Conservation (phyloP, 177 flowering plant species). For the Vitis hybrid region DNA sequence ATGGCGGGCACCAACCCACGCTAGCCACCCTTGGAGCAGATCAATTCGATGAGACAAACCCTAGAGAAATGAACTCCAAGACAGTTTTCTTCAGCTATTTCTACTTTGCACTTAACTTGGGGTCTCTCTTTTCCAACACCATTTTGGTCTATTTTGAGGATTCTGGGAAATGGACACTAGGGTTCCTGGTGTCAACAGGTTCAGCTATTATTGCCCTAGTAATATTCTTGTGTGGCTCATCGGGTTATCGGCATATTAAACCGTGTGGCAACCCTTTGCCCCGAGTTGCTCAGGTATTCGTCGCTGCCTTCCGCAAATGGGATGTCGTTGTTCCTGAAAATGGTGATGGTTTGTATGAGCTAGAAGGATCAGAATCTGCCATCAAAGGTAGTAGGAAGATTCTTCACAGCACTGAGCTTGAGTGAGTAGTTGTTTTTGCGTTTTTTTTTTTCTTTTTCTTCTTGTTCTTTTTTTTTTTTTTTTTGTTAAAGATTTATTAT, state of each 20-base stretch:
- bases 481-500: no score
- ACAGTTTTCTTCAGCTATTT: slow-evolving; percentile 61
- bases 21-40: slow-evolving; percentile 84
- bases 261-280: slow-evolving; percentile 74
- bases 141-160: slow-evolving; percentile 73
- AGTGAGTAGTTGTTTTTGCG: slow-evolving; percentile 30
- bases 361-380: slow-evolving; percentile 62
- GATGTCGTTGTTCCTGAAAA: slow-evolving; percentile 23
- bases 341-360: slow-evolving; percentile 48
- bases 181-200: slow-evolving; percentile 52
- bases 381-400: slow-evolving; percentile 80
- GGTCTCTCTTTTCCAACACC: slow-evolving; percentile 78
- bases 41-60: slow-evolving; percentile 54
- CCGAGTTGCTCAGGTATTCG: slow-evolving; percentile 70
- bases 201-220: slow-evolving; percentile 53
- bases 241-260: slow-evolving; percentile 44
- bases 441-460: neutral
- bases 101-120: slow-evolving; percentile 68
- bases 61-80: slow-evolving; percentile 29
- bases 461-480: no score
- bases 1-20: slow-evolving; percentile 82
- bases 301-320: slow-evolving; percentile 55
- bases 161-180: slow-evolving; percentile 59
- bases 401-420: slow-evolving; percentile 45
- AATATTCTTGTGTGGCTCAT: slow-evolving; percentile 36